Evolutionary conservation across 345 rosid genomes (phyloP).

Genomic region (Rhodamnia argentea): DNA sequence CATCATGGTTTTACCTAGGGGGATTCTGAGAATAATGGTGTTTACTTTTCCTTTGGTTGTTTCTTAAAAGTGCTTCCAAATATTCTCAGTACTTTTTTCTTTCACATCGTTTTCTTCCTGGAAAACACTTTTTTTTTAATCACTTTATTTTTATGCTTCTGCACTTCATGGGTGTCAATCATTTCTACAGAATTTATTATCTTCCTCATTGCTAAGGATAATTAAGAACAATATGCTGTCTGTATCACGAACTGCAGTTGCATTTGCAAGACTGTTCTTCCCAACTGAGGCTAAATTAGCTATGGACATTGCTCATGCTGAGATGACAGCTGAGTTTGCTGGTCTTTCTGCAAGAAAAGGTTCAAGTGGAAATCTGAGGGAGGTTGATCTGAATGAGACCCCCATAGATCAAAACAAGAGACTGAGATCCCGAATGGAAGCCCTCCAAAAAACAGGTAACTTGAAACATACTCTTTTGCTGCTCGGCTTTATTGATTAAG

Average conservation of each 20-base stretch:
- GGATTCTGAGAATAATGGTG: neutral
- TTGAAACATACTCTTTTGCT: neutral
- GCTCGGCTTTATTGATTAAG: neutral
- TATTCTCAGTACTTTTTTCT: neutral
- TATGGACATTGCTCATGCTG: slow-evolving; percentile 77
- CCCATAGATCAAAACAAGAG: slow-evolving; percentile 63
- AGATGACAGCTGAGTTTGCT: slow-evolving; percentile 55
- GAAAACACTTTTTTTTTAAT: neutral
- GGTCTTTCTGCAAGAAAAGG: slow-evolving; percentile 50
- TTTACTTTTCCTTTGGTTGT: neutral
- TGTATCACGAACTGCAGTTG: slow-evolving; percentile 44
- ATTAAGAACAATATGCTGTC: neutral
- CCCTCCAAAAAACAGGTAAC: slow-evolving; percentile 86
- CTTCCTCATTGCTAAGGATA: neutral
- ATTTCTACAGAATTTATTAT: neutral
- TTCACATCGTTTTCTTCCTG: neutral
- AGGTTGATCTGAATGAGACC: slow-evolving; percentile 88
- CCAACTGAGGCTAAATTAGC: slow-evolving; percentile 93
- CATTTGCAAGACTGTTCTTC: slow-evolving; percentile 74
- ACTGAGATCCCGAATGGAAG: slow-evolving; percentile 62
- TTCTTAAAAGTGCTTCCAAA: neutral
- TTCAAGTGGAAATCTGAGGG: slow-evolving; percentile 50
- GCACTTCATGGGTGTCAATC: neutral
- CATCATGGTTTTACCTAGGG: neutral
- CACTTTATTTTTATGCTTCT: neutral